Evolutionary conservation across 192 early-diverging fungal genomes (phyloP), one percentile per base, ranked within the genome.

Genomic region (Globomyces pollinis-pini): DNA sequence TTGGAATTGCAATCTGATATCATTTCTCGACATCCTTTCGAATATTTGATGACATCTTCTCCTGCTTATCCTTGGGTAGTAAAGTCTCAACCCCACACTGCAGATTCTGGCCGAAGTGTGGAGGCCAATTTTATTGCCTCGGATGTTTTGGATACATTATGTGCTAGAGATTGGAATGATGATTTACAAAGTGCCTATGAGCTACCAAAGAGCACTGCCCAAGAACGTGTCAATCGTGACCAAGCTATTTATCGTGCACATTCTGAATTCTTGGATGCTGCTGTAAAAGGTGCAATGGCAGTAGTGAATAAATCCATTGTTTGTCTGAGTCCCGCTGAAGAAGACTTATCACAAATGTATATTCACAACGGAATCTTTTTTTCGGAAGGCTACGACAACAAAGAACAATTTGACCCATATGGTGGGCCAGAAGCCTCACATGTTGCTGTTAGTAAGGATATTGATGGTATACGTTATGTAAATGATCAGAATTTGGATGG

Each of bases 281-380:
- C 94, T 15, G 74, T 86, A 26, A 77, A 78, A 21, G 91, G 91
- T 3, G 94, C 88, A 8, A 78, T 88, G 64, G 79, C 85, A 11
- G 86, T 96, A 35, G 83, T 94, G 31, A 83, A 89, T 28, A 86
- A 89, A 41, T 77, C 85, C 47, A 76, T 93, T 35, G 64, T 81
- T 18, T 73, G 91, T 6, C 61, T 92, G 41, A 93, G 91, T 67
- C 91, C 88, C 35, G 53, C 74, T 0, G 43, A 60, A 18, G 29
- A 18, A 8, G 44, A 35, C 9, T 24, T 32, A 42, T 51, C 62
- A 5, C 66, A 69, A 56, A 77, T 95, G 89, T 98, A 72, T 59
- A 73, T 96, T 36, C 87, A 93, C 67, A 94, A 93, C 76, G 94
- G 94, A 65, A 96, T 98, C 42, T 97, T 98, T 67, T 96, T 88